Percentiles rank a stretch among this genome's conserved stretches.
Conservation (phyloP, 1,139 yeast species). For the Nakaseomyces kungkrabaensis region DNA sequence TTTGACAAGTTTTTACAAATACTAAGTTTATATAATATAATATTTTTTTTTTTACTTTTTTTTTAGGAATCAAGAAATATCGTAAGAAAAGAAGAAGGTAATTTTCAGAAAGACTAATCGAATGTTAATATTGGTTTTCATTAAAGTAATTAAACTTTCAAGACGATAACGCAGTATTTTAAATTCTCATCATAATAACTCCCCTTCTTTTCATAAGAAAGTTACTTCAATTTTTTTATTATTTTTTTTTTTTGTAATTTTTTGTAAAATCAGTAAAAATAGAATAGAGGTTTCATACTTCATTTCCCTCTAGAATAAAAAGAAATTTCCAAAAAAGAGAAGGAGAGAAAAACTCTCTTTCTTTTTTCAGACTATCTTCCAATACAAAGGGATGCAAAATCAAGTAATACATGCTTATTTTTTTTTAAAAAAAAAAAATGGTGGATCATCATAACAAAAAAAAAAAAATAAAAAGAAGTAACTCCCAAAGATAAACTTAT, state of each 20-base stretch:
- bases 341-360: not conserved
- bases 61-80: not conserved
- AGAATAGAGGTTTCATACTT: not conserved
- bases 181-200: slow-evolving; percentile 9
- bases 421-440: not conserved
- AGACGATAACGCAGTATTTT: slow-evolving; percentile 19
- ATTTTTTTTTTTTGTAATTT: not conserved
- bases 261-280: not conserved
- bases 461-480: not conserved
- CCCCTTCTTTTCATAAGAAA: too few relatives aligned
- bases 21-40: not conserved
- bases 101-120: slow-evolving; percentile 3
- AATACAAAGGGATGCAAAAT: not conserved
- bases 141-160: slow-evolving; percentile 13
- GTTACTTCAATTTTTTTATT: not conserved
- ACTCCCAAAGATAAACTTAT: not conserved
- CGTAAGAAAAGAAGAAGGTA: too few relatives aligned
- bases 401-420: slow-evolving; percentile 3
- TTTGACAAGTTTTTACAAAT: not conserved
- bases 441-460: not conserved
- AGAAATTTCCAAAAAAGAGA: not conserved
- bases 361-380: not conserved
- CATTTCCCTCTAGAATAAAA: not conserved
- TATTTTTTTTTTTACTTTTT: not conserved
- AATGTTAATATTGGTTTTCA: not conserved